A percentile compares a stretch with the other conserved stretches of the same genome.
Evolutionary conservation across 768 basidiomycete genomes (phyloP).

Genomic region (Rhizopogon rudus): DNA sequence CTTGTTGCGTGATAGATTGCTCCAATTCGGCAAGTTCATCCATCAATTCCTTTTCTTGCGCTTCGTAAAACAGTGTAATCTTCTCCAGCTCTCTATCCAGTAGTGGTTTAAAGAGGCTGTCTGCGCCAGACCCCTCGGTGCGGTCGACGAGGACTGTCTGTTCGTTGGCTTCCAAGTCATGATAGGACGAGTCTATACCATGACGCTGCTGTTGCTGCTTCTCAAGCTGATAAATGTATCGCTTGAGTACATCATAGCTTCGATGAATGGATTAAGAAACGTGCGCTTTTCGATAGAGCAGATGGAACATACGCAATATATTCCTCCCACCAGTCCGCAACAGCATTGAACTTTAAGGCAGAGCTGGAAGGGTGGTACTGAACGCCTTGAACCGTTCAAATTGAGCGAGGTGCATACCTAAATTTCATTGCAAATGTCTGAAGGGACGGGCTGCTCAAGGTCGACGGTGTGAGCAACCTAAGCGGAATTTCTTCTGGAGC

Average conservation of each 20-base stretch:
- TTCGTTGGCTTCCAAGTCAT: constrained; percentile 67
- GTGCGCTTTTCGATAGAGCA: not conserved
- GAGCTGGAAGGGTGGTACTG: constrained; percentile 38
- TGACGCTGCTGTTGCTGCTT: constrained; percentile 55
- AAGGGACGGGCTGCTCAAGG: not conserved
- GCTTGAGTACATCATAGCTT: constrained; percentile 85
- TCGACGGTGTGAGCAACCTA: constrained; percentile 5
- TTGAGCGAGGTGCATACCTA: constrained; percentile 16
- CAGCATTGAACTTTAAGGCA: constrained; percentile 87
- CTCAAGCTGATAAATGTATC: constrained; percentile 81
- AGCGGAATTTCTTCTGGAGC: constrained; percentile 23
- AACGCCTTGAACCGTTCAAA: too few species aligned
- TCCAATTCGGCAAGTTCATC: constrained; percentile 57
- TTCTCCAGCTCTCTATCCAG: constrained; percentile 82
- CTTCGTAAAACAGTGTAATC: constrained; percentile 72
- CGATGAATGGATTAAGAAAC: not conserved
- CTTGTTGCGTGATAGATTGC: constrained; percentile 51
- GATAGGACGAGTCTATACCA: constrained; percentile 32
- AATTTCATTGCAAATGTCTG: constrained; percentile 26
- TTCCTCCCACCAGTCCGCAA: constrained; percentile 89
- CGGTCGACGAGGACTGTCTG: constrained; percentile 48
- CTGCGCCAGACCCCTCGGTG: constrained; percentile 34
- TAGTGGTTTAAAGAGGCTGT: constrained; percentile 63
- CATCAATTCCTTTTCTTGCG: constrained; percentile 68
- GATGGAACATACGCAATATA: constrained; percentile 69